Conservation (phyloP, 768 basidiomycete species). For the Imleria badia region DNA sequence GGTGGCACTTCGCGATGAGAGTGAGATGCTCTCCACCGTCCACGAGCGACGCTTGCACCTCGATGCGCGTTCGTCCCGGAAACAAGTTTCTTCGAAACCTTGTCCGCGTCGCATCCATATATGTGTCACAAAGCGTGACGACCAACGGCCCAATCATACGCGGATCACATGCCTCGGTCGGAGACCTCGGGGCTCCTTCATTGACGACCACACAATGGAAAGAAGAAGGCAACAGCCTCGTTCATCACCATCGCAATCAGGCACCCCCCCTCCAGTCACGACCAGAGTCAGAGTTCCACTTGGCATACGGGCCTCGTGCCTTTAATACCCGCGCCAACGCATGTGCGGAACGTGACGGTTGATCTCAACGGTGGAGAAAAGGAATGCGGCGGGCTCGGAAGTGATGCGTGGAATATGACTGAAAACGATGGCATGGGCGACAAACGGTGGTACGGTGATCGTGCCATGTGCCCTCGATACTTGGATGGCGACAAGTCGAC, state of each 20-base stretch:
- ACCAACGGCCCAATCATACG: background rate
- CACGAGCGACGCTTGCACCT: background rate
- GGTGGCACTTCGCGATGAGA: background rate
- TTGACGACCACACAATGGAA: constrained; percentile 6
- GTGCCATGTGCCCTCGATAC: background rate
- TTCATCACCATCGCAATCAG: constrained; percentile 21
- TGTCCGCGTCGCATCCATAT: background rate
- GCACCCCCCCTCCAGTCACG: background rate
- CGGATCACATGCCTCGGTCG: background rate
- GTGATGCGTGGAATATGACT: background rate
- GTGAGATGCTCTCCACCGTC: background rate
- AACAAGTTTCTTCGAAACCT: background rate
- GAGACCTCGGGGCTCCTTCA: background rate
- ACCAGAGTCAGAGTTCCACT: background rate
- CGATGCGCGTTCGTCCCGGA: background rate
- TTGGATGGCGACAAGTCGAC: background rate
- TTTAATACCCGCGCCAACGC: constrained; percentile 1
- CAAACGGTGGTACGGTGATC: background rate
- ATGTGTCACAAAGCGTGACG: background rate
- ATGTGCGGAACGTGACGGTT: background rate
- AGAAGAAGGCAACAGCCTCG: background rate
- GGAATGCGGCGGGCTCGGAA: background rate
- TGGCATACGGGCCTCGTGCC: background rate
- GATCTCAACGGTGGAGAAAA: background rate
- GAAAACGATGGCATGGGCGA: background rate